These are phyloP conservation scores for Fragosphaeria purpurea DNA, from an alignment of 2,329 filamentous ascomycete species.

Conservation along the genomic window DNA sequence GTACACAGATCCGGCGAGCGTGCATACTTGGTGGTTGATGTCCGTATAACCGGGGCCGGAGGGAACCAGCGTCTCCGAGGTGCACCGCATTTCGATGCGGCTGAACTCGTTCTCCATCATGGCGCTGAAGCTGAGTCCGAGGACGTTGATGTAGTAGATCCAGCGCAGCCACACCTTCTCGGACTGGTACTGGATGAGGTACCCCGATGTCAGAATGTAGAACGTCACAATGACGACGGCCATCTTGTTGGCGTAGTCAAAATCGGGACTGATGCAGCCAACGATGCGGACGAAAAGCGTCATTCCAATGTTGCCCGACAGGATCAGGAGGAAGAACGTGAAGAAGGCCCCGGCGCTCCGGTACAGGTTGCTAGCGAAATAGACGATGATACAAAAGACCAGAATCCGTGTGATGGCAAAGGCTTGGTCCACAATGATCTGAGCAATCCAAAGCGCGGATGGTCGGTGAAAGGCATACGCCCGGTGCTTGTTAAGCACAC, in stretches of 20 bases:
- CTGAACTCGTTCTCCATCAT: constrained; percentile 86
- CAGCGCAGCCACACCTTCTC: constrained; percentile 70
- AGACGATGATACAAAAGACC: constrained; percentile 64
- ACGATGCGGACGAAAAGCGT: constrained; percentile 69
- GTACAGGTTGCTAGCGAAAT: constrained; percentile 65
- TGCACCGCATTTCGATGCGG: constrained; percentile 58
- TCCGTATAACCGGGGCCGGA: constrained; percentile 59
- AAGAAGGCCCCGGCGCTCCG: constrained; percentile 69
- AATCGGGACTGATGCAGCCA: constrained; percentile 66
- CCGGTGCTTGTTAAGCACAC: constrained; percentile 74
- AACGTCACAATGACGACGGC: constrained; percentile 70
- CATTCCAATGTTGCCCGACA: constrained; percentile 61
- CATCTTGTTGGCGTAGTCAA: constrained; percentile 77
- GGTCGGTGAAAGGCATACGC: constrained; percentile 76
- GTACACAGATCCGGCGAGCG: constrained; percentile 58
- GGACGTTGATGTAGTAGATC: constrained; percentile 68
- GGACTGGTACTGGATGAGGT: constrained; percentile 68
- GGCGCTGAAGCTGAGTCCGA: constrained; percentile 64
- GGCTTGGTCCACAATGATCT: constrained; percentile 67
- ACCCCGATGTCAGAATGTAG: constrained; percentile 74
- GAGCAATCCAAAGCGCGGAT: constrained; percentile 72
- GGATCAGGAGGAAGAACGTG: constrained; percentile 62
- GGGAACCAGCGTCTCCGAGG: constrained; percentile 57
- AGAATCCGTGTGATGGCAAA: constrained; percentile 63
- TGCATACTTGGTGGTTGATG: constrained; percentile 70